A percentile compares a stretch with the other conserved stretches of the same genome.
Conservation (phyloP, 257 asterid genomes). For the Ilex aquifolium region DNA sequence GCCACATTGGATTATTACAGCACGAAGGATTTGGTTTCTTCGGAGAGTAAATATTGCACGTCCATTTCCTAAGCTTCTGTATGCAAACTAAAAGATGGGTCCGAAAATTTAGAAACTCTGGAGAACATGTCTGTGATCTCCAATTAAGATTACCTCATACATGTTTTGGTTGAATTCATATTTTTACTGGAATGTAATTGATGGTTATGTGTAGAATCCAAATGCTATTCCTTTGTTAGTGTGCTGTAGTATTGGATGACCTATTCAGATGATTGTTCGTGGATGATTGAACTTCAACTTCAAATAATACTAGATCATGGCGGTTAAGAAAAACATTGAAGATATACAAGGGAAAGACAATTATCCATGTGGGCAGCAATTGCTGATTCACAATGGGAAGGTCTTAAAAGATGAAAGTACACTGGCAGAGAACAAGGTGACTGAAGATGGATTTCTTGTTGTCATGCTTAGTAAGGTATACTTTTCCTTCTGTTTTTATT, state of each 20-base stretch:
- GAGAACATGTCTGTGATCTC: too few relatives aligned
- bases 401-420: slow-evolving; percentile 84
- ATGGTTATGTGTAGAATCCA: too few relatives aligned
- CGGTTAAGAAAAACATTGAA: slow-evolving; percentile 84
- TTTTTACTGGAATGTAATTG: too few relatives aligned
- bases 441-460: slow-evolving; percentile 91
- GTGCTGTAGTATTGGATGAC: neutral
- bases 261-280: neutral
- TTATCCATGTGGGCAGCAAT: slow-evolving; percentile 90
- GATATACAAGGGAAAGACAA: slow-evolving; percentile 83
- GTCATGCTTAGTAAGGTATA: slow-evolving; percentile 95
- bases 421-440: slow-evolving; percentile 67
- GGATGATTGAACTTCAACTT: neutral
- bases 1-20: too few relatives aligned
- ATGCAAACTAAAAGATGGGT: too few relatives aligned
- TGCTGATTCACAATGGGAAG: slow-evolving; percentile 85
- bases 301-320: slow-evolving; percentile 51
- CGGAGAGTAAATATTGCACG: too few relatives aligned
- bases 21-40: too few relatives aligned
- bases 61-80: too few relatives aligned
- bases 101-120: too few relatives aligned
- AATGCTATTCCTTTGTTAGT: too few relatives aligned
- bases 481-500: neutral
- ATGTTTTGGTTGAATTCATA: too few relatives aligned
- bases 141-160: too few relatives aligned